Conservation (phyloP, 1,284 basidiomycete genomes). For the Cutaneotrichosporon mucoides region DNA sequence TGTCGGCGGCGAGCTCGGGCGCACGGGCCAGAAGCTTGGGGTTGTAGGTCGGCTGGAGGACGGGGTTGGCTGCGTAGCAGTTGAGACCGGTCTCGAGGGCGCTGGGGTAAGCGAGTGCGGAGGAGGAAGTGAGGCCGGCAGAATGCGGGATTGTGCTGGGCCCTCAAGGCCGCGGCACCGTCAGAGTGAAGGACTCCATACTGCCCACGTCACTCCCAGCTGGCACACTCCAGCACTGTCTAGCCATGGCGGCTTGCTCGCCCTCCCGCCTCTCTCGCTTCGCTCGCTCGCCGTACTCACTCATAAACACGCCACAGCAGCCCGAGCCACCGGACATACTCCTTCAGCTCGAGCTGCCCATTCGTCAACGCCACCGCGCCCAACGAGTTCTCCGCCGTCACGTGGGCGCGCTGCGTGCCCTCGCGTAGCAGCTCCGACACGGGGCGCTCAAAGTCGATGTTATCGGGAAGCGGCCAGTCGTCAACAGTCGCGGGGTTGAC, state of each 20-base stretch:
- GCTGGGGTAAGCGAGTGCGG: slow-evolving; percentile 43
- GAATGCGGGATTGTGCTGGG: not conserved
- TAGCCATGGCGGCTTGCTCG: too few relatives aligned
- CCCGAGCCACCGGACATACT: slow-evolving; percentile 67
- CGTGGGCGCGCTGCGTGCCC: slow-evolving; percentile 61
- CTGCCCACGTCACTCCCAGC: too few relatives aligned
- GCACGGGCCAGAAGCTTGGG: slow-evolving; percentile 64
- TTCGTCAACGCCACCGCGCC: slow-evolving; percentile 61
- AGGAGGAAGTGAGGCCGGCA: not conserved
- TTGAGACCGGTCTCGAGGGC: slow-evolving; percentile 64
- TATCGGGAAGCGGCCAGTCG: slow-evolving; percentile 28
- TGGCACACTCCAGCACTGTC: too few relatives aligned
- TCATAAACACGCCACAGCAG: slow-evolving; percentile 74
- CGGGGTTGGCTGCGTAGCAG: slow-evolving; percentile 59
- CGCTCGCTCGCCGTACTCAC: slow-evolving; percentile 52
- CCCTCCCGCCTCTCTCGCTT: too few relatives aligned
- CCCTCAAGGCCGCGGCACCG: too few relatives aligned
- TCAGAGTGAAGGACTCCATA: too few relatives aligned
- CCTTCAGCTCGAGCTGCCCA: slow-evolving; percentile 60
- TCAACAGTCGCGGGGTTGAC: slow-evolving; percentile 15
- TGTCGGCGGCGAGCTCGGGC: slow-evolving; percentile 60
- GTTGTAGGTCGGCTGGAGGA: slow-evolving; percentile 66
- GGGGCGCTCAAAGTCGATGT: slow-evolving; percentile 44
- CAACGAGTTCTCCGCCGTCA: slow-evolving; percentile 58
- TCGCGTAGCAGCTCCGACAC: slow-evolving; percentile 54